Percentiles rank a stretch among this genome's conserved stretches.
These are phyloP conservation scores for Simmondsia chinensis DNA, from an alignment of 148 eudicot species.

Conservation along the genomic window DNA sequence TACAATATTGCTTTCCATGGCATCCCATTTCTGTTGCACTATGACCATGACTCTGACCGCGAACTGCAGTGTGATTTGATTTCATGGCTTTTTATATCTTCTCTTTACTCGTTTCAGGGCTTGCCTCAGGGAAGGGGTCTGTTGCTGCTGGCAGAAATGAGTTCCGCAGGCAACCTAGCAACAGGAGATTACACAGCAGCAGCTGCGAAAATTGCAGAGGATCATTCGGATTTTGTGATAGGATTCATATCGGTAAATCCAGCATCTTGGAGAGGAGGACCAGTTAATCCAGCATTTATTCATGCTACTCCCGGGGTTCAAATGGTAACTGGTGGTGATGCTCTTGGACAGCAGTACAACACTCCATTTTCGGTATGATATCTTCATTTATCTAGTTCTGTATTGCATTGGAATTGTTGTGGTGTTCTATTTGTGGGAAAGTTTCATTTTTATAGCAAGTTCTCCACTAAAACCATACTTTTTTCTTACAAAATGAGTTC, in stretches of 20 bases:
- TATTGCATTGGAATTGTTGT: too few species aligned
- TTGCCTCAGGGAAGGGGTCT: conserved; percentile 82
- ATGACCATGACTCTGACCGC: too few species aligned
- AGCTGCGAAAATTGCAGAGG: conserved; percentile 84
- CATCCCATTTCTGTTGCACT: too few species aligned
- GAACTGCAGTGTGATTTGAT: too few species aligned
- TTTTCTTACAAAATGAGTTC: too few species aligned
- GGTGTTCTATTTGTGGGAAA: too few species aligned
- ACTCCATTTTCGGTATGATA: conserved; percentile 79
- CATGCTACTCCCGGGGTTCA: conserved; percentile 99
- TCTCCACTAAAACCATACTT: too few species aligned
- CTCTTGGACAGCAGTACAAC: conserved; percentile 90
- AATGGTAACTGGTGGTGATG: conserved; percentile 91
- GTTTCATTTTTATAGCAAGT: too few species aligned
- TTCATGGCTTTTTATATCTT: conserved; percentile 1
- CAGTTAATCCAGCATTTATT: conserved; percentile 68
- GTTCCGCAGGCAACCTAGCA: conserved; percentile 94
- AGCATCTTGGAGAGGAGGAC: conserved; percentile 80
- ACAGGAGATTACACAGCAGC: conserved; percentile 94
- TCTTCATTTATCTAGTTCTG: neutral
- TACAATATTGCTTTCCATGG: too few species aligned
- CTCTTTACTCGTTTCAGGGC: conserved; percentile 33
- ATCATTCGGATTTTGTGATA: conserved; percentile 89
- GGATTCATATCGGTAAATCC: conserved; percentile 98
- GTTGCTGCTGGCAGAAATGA: conserved; percentile 94